These are phyloP conservation scores for Leishmania arabica DNA, from an alignment of 208 protist species.

Conservation along the genomic window DNA sequence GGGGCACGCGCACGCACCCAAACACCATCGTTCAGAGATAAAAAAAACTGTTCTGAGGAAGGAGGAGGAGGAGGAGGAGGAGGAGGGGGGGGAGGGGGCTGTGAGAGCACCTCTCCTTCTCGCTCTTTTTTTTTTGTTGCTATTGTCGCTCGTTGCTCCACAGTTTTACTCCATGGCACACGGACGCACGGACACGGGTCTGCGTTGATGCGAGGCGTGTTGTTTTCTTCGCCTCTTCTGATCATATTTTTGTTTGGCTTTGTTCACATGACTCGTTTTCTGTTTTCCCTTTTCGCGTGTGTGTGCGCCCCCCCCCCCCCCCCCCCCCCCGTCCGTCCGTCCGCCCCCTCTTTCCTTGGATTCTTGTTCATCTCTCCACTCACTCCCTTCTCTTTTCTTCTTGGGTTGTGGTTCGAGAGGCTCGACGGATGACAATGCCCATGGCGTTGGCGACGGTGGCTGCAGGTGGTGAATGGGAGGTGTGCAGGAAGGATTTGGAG, in stretches of 20 bases:
- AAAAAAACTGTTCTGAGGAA: background rate
- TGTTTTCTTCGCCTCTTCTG: background rate
- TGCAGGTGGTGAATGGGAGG: background rate
- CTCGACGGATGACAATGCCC: background rate
- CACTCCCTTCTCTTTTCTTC: background rate
- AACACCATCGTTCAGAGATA: background rate
- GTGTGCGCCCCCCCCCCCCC: background rate
- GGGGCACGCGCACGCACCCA: background rate
- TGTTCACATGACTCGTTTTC: constrained; percentile 1
- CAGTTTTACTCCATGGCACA: background rate
- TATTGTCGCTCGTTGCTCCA: background rate
- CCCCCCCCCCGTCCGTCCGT: too few relatives aligned
- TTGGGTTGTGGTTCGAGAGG: background rate
- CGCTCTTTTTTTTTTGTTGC: background rate
- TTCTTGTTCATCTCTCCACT: too few relatives aligned
- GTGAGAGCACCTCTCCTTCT: background rate
- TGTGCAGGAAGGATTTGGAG: background rate
- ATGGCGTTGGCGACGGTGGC: background rate
- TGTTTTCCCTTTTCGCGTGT: background rate
- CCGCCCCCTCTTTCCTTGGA: too few relatives aligned
- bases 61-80: background rate
- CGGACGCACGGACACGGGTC: background rate
- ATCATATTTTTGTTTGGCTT: background rate
- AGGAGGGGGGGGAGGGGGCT: background rate
- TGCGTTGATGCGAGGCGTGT: background rate